phyloP scores from a whole-genome alignment of 805 yeast genomes.

The Suhomyces sp. region DNA sequence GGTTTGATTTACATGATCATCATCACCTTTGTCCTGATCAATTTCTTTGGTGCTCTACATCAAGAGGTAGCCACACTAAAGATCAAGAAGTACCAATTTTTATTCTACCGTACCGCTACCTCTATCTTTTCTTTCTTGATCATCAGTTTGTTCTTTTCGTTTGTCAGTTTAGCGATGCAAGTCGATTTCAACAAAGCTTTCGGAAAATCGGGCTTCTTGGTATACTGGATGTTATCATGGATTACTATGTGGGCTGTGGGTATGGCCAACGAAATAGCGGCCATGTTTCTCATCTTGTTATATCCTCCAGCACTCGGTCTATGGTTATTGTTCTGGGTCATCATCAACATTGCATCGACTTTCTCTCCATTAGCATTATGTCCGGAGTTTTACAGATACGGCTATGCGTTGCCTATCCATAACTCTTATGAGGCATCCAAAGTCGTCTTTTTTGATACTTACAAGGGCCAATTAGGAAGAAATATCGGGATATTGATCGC shows the following conservation, averaged over 20 bases:
- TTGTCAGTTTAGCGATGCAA: slow-evolving; percentile 68
- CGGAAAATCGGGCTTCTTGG: slow-evolving; percentile 70
- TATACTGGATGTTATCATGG: slow-evolving; percentile 69
- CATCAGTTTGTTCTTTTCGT: slow-evolving; percentile 55
- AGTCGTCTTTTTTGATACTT: slow-evolving; percentile 34
- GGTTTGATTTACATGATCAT: slow-evolving; percentile 73
- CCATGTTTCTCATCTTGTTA: slow-evolving; percentile 48
- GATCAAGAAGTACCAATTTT: slow-evolving; percentile 43
- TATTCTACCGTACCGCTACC: slow-evolving; percentile 51
- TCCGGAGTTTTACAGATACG: slow-evolving; percentile 34
- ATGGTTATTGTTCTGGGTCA: slow-evolving; percentile 31
- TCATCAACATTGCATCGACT: slow-evolving; percentile 31
- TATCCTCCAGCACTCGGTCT: slow-evolving; percentile 68
- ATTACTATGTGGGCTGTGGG: slow-evolving; percentile 77
- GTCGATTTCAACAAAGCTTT: slow-evolving; percentile 56
- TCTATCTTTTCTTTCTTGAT: slow-evolving; percentile 56
- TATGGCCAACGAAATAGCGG: slow-evolving; percentile 66
- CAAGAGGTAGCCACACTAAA: slow-evolving; percentile 43
- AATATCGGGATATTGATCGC: slow-evolving; percentile 23
- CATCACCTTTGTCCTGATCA: slow-evolving; percentile 69
- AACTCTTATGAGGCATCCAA: slow-evolving; percentile 29
- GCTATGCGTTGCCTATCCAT: slow-evolving; percentile 37
- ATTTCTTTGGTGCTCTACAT: slow-evolving; percentile 58
- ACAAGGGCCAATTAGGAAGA: slow-evolving; percentile 32
- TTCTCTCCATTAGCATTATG: slow-evolving; percentile 35